Percentiles rank a stretch among this genome's conserved stretches.
phyloP scores from a whole-genome alignment of 192 early-diverging fungal genomes.

The Linnemannia schmuckeri region DNA sequence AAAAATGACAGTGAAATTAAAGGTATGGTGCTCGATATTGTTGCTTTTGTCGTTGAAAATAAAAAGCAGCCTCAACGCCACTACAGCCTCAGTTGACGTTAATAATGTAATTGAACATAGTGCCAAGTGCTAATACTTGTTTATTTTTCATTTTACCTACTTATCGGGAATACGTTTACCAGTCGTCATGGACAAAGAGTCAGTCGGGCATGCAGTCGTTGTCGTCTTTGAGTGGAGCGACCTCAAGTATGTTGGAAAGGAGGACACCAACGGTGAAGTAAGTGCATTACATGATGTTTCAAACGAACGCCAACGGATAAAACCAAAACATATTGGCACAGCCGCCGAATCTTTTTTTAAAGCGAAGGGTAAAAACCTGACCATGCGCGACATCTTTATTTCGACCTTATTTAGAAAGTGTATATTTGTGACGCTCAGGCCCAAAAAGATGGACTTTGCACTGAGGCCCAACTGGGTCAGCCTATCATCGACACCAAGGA shows the following conservation, averaged over 20 bases:
- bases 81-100: not conserved
- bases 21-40: constrained; percentile 17
- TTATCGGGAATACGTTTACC: not conserved
- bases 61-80: not conserved
- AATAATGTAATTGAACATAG: not conserved
- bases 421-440: constrained; percentile 71
- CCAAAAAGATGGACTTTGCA: constrained; percentile 67
- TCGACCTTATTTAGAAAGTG: constrained; percentile 21
- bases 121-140: not conserved
- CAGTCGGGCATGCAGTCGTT: constrained; percentile 57
- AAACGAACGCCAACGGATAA: not conserved
- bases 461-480: constrained; percentile 61
- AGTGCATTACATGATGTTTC: not conserved
- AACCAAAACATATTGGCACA: not conserved
- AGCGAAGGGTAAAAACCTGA: not conserved
- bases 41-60: not conserved
- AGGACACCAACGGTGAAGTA: constrained; percentile 34
- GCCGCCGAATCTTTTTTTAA: not conserved
- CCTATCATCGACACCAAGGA: constrained; percentile 69
- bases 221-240: constrained; percentile 65
- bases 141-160: not conserved
- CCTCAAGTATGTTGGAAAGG: constrained; percentile 55
- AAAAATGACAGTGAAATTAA: constrained; percentile 41
- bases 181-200: constrained; percentile 47
- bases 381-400: not conserved